phyloP scores from a whole-genome alignment of 164 flowering plant species.

The Berberis thunbergii region DNA sequence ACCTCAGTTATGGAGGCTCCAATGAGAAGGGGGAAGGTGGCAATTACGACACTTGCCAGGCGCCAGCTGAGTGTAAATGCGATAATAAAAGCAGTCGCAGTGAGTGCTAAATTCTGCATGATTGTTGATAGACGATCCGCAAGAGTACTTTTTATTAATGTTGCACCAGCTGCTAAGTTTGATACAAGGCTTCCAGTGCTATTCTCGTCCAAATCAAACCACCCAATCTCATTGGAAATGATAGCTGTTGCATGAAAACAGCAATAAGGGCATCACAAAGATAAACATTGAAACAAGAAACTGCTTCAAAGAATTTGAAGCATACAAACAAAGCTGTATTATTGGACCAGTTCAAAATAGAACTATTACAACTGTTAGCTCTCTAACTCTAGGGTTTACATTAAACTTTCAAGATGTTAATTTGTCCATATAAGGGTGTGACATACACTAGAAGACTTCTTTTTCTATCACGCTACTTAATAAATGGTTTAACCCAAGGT shows the following conservation, averaged over 20 bases:
- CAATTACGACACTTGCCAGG: constrained; percentile 46
- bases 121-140: constrained; percentile 65
- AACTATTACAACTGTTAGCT: too few relatives aligned
- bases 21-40: constrained; percentile 61
- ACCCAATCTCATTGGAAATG: constrained; percentile 68
- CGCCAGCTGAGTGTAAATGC: constrained; percentile 67
- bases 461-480: too few relatives aligned
- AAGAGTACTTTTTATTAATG: constrained; percentile 53
- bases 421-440: too few relatives aligned
- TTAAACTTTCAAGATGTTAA: too few relatives aligned
- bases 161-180: constrained; percentile 60
- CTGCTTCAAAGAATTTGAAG: too few relatives aligned
- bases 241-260: constrained; percentile 41
- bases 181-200: constrained; percentile 46
- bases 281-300: background rate
- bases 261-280: background rate
- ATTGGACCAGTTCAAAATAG: too few relatives aligned
- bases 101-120: constrained; percentile 61
- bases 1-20: constrained; percentile 67
- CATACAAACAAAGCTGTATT: too few relatives aligned
- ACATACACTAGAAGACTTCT: too few relatives aligned
- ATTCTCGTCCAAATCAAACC: constrained; percentile 78
- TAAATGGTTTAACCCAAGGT: too few relatives aligned
- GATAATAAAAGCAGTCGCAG: constrained; percentile 50
- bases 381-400: too few relatives aligned